Conservation (phyloP, 116 monocot genomes). For the Cymodocea nodosa region DNA sequence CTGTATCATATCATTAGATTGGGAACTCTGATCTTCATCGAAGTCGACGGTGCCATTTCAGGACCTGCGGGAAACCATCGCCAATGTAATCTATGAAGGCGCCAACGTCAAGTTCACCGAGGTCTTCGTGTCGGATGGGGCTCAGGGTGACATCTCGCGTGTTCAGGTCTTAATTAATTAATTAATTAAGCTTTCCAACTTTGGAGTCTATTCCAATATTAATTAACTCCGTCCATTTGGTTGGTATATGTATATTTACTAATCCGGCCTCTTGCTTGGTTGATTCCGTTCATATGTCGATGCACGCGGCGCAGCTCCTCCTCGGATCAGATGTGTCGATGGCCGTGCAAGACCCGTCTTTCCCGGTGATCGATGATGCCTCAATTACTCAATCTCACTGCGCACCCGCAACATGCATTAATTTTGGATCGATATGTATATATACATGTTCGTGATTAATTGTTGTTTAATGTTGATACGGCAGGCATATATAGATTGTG, state of each 20-base stretch:
- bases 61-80: conserved; percentile 55
- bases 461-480: neutral
- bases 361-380: conserved; percentile 35
- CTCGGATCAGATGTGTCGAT: conserved; percentile 67
- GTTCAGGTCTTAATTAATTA: conserved; percentile 84
- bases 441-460: neutral
- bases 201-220: no score
- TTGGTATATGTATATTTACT: no score
- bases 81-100: conserved; percentile 36
- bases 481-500: conserved; percentile 72
- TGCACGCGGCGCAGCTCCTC: conserved; percentile 36
- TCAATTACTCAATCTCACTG: no score
- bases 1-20: neutral
- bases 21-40: no score
- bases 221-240: no score
- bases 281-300: neutral
- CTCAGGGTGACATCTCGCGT: conserved; percentile 75
- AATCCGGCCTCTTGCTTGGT: no score
- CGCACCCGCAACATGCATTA: no score
- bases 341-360: conserved; percentile 84
- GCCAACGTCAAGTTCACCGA: conserved; percentile 40
- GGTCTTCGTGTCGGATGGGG: conserved; percentile 81
- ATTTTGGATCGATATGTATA: no score
- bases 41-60: conserved; percentile 1
- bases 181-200: no score